phyloP scores from a whole-genome alignment of 78 protist species.

The Planoprotostelium fungivorum region DNA sequence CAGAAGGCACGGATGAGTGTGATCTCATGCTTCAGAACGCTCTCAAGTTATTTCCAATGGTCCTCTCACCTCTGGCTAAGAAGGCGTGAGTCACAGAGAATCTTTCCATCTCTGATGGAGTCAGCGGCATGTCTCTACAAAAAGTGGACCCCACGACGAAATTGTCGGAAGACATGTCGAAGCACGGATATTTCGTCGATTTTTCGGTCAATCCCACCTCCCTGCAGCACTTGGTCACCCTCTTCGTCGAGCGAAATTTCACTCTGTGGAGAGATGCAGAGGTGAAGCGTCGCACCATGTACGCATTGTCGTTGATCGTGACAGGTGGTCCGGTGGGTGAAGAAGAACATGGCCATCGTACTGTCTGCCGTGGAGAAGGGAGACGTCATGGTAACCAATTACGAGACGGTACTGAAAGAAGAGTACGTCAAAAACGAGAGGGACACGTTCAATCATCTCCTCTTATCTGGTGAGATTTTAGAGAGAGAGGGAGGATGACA shows the following conservation, averaged over 20 bases:
- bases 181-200: neutral
- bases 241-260: slow-evolving; percentile 44
- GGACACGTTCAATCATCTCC: neutral
- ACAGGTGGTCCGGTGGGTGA: neutral
- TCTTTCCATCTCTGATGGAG: neutral
- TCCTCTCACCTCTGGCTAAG: slow-evolving; percentile 23
- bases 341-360: neutral
- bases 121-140: neutral
- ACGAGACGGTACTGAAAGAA: neutral
- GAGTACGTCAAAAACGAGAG: neutral
- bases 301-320: neutral
- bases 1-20: neutral
- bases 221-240: slow-evolving; percentile 20
- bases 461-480: neutral
- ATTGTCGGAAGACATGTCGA: neutral
- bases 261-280: slow-evolving; percentile 19
- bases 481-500: neutral
- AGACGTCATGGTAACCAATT: neutral
- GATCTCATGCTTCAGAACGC: slow-evolving; percentile 20
- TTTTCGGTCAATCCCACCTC: neutral
- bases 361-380: neutral
- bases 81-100: neutral
- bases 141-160: neutral
- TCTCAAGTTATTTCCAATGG: slow-evolving; percentile 43
- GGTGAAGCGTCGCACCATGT: neutral